Percentiles rank a stretch among this genome's conserved stretches.
These are phyloP conservation scores for Selaginella moellendorffii DNA, from an alignment of 75 land plant species.

Conservation along the genomic window DNA sequence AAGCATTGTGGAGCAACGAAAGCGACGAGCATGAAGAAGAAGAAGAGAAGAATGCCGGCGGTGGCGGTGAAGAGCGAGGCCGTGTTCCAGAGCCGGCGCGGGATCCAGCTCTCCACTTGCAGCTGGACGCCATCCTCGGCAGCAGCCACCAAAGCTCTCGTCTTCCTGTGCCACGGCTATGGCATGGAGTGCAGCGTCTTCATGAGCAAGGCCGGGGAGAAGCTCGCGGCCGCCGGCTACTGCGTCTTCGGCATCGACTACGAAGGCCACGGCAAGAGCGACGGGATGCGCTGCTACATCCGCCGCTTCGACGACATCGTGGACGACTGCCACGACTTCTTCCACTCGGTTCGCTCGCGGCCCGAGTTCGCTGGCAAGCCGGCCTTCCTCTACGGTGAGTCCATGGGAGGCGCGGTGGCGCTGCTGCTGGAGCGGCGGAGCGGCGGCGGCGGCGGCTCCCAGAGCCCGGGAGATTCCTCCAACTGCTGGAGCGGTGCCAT, in stretches of 20 bases:
- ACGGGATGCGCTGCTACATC: conserved; percentile 35
- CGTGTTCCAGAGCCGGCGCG: too few species aligned
- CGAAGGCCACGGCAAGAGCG: conserved; percentile 55
- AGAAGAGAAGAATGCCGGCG: too few species aligned
- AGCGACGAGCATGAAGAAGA: too few species aligned
- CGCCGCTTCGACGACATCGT: conserved; percentile 32
- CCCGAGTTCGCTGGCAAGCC: conserved; percentile 8
- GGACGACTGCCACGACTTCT: conserved; percentile 36
- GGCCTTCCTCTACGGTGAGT: conserved; percentile 19
- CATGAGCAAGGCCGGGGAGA: conserved; percentile 28
- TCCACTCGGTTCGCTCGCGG: conserved; percentile 16
- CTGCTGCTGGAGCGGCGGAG: conserved; percentile 10
- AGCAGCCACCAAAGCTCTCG: conserved; percentile 40
- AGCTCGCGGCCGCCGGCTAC: conserved; percentile 44
- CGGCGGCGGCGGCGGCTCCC: too few species aligned
- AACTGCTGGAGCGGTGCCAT: conserved; percentile 22
- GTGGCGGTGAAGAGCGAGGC: too few species aligned
- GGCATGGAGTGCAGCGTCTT: conserved; percentile 43
- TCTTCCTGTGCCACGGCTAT: conserved; percentile 76
- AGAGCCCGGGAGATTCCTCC: conserved; percentile 16
- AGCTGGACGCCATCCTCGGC: conserved; percentile 44
- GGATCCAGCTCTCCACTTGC: conserved; percentile 57
- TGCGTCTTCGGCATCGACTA: conserved; percentile 55
- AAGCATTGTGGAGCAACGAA: too few species aligned
- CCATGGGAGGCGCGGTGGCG: conserved; percentile 20